phyloP scores from a whole-genome alignment of 768 basidiomycete species.

The Xanthoconium stramineum region DNA sequence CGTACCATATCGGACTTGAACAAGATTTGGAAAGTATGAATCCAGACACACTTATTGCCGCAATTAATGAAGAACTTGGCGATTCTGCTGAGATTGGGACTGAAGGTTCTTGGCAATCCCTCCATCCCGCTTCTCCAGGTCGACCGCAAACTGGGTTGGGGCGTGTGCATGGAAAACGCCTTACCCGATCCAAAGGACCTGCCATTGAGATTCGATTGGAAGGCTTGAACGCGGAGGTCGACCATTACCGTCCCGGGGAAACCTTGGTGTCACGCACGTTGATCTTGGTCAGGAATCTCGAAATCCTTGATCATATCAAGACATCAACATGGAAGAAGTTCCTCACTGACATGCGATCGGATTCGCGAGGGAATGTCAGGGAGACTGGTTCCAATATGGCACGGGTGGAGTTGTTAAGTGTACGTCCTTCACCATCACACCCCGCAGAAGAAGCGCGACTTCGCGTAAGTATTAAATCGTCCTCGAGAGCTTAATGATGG shows the following conservation, averaged over 20 bases:
- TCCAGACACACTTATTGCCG: constrained; percentile 74
- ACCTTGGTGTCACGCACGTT: constrained; percentile 63
- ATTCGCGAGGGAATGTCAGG: constrained; percentile 82
- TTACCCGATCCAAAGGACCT: constrained; percentile 72
- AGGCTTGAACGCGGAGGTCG: constrained; percentile 62
- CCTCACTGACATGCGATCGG: constrained; percentile 78
- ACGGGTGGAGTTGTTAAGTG: constrained; percentile 72
- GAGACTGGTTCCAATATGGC: constrained; percentile 95
- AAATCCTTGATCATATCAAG: constrained; percentile 96
- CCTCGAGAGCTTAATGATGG: not conserved
- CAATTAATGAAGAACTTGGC: constrained; percentile 88
- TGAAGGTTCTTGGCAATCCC: constrained; percentile 88
- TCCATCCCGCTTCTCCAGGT: constrained; percentile 53
- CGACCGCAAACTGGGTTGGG: constrained; percentile 32
- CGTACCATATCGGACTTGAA: constrained; percentile 88
- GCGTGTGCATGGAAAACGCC: constrained; percentile 52
- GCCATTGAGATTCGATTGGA: constrained; percentile 82
- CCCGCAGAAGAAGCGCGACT: constrained; percentile 75
- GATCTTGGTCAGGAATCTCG: constrained; percentile 66
- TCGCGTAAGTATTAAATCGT: constrained; percentile 37
- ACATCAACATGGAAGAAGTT: constrained; percentile 99
- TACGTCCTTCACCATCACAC: constrained; percentile 68
- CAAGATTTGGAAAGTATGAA: constrained; percentile 74
- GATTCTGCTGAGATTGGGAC: constrained; percentile 71
- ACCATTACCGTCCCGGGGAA: constrained; percentile 56